These are phyloP conservation scores for Solanum okadae DNA, from an alignment of 257 asterid species.

Conservation along the genomic window DNA sequence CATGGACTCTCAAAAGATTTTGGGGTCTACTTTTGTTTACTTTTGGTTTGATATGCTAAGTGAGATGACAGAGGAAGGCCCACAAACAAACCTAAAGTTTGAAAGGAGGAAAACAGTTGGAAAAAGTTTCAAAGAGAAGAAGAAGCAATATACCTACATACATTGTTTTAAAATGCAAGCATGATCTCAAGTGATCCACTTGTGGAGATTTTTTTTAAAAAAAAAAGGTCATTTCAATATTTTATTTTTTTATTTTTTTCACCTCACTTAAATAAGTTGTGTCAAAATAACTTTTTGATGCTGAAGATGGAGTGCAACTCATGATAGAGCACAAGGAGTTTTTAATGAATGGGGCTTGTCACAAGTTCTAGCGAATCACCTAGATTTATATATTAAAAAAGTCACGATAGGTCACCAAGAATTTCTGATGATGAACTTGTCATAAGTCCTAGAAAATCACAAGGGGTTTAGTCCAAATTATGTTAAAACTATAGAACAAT, in stretches of 20 bases:
- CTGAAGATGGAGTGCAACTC: background rate
- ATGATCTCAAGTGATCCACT: background rate
- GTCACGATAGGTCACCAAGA: background rate
- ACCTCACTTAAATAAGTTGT: background rate
- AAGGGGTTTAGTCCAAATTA: background rate
- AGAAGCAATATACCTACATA: background rate
- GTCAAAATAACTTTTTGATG: background rate
- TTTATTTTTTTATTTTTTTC: background rate
- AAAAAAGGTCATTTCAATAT: background rate
- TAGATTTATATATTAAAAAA: background rate
- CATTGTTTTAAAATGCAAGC: background rate
- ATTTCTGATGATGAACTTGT: background rate
- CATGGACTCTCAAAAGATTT: constrained; percentile 17
- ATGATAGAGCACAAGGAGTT: background rate
- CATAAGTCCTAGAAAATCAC: background rate
- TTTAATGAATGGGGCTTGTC: background rate
- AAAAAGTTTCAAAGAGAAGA: background rate
- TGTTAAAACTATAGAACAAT: background rate
- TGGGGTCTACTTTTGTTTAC: background rate
- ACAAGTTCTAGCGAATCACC: background rate
- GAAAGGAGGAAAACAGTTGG: constrained; percentile 31
- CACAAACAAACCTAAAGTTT: constrained; percentile 13
- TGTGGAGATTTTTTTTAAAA: background rate
- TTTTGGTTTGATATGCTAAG: constrained; percentile 8
- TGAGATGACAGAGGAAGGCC: constrained; percentile 31